Conservation (phyloP, 1,139 yeast species). For the Scheffersomyces quercinus region DNA sequence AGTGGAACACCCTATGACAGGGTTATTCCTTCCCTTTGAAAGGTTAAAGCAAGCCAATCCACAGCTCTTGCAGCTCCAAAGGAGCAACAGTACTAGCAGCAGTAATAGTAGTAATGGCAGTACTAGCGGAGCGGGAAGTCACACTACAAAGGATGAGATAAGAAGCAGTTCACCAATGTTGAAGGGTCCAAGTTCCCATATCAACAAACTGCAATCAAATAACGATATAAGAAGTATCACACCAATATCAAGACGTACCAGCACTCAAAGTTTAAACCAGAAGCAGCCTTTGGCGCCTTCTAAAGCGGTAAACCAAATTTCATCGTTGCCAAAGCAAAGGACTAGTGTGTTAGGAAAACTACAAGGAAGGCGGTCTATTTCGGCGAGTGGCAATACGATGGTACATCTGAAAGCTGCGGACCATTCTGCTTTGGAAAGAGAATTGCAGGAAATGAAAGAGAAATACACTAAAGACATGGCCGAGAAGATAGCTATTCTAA, state of each 20-base stretch:
- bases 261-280: not conserved
- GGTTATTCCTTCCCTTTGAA: constrained; percentile 72
- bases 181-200: too few species aligned
- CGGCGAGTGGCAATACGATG: not conserved
- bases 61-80: constrained; percentile 8
- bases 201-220: too few species aligned
- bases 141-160: too few species aligned
- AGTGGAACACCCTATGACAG: constrained; percentile 64
- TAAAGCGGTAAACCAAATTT: constrained; percentile 2
- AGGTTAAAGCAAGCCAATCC: constrained; percentile 51
- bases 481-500: constrained; percentile 36
- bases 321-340: not conserved
- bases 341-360: not conserved
- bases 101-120: not conserved
- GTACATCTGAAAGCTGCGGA: not conserved
- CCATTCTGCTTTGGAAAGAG: constrained; percentile 7
- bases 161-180: too few species aligned
- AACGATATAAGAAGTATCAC: not conserved
- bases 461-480: constrained; percentile 32
- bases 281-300: constrained; percentile 7
- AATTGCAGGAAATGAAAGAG: constrained; percentile 12
- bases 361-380: too few species aligned
- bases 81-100: not conserved
- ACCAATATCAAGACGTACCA: not conserved
- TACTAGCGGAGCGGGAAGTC: not conserved